A percentile compares a stretch with the other conserved stretches of the same genome.
These are phyloP conservation scores for Myxozyma melibiosi DNA, from an alignment of 805 yeast genomes.

Conservation along the genomic window DNA sequence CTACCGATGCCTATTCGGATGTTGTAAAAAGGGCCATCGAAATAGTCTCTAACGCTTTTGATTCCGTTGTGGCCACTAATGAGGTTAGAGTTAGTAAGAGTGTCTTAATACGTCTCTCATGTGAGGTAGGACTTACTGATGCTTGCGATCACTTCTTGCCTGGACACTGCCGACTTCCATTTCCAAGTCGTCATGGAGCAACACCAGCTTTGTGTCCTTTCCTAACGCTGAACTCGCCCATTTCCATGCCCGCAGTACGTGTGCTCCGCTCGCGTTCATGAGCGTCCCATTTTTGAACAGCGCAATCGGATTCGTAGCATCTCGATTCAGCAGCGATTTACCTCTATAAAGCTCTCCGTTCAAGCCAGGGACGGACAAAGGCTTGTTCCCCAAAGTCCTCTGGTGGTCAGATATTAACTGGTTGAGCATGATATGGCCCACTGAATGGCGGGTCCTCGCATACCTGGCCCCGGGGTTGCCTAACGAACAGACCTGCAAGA, in stretches of 20 bases:
- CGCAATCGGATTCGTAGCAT: constrained; percentile 39
- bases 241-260: constrained; percentile 54
- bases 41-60: constrained; percentile 52
- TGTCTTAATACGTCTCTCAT: no score
- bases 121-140: no score
- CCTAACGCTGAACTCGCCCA: constrained; percentile 38
- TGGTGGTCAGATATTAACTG: constrained; percentile 26
- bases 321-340: constrained; percentile 36
- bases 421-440: constrained; percentile 64
- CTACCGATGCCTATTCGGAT: constrained; percentile 79
- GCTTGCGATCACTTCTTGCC: constrained; percentile 58
- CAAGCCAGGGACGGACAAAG: constrained; percentile 5
- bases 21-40: constrained; percentile 42
- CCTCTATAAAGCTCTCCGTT: constrained; percentile 33
- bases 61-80: constrained; percentile 86
- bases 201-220: constrained; percentile 50
- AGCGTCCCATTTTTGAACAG: constrained; percentile 56
- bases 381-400: constrained; percentile 12
- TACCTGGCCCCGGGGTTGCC: constrained; percentile 78
- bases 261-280: constrained; percentile 75
- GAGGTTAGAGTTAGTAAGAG: background rate
- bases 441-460: constrained; percentile 70
- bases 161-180: constrained; percentile 66
- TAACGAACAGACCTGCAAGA: constrained; percentile 51
- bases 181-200: constrained; percentile 80